Evolutionary conservation across 441 rosid genomes (phyloP), one percentile per base, ranked within the genome.

Genomic region (Gossypium aridum): DNA sequence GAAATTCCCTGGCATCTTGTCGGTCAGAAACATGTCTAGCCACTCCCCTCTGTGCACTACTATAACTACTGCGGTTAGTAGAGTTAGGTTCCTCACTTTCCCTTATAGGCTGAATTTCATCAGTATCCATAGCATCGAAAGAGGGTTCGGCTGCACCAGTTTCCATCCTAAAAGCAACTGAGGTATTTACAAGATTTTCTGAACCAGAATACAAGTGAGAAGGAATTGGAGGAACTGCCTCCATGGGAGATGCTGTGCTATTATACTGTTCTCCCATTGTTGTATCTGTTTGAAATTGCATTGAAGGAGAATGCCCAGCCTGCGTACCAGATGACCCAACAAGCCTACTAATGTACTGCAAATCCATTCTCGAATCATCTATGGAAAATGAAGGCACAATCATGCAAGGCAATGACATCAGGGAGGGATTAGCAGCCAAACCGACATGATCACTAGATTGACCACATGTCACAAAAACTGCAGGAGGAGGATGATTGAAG

Each of bases 401-500:
- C 75, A 82, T 79, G 72, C 79, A 81, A 73, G 90, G 93, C 39
- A 84, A 79, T 60, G 93, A 84, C 83, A 84, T 80, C 69, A 85
- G 79, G 43, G 97, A 92, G 23, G 85, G 83, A 81, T 90, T 93
- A 66, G 82, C 80, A 20, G 84, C 82, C 86, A 86, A 79, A 82
- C 81, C 78, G 80, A 80, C 80, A 75, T 37, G 83, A 22, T 75
- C 90, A 77, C 77, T 76, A 62, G 90, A 72, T 75, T 87, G 91
- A 66, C 80, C 82, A 86, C 85, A 84, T 69, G 92, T 80, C 74
- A 94, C 77, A 74, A 85, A 81, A 31, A 92, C 81, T 64, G 86
- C 81, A 75, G 98, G 92, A 60, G 97, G 92, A 54, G 95, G 92
- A 83, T 92, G 92, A 76, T 81, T 89, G 82, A 89, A 79, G 81